phyloP scores from a whole-genome alignment of 2,329 filamentous ascomycete genomes.

The Nothophaeocryptopus gaeumannii region DNA sequence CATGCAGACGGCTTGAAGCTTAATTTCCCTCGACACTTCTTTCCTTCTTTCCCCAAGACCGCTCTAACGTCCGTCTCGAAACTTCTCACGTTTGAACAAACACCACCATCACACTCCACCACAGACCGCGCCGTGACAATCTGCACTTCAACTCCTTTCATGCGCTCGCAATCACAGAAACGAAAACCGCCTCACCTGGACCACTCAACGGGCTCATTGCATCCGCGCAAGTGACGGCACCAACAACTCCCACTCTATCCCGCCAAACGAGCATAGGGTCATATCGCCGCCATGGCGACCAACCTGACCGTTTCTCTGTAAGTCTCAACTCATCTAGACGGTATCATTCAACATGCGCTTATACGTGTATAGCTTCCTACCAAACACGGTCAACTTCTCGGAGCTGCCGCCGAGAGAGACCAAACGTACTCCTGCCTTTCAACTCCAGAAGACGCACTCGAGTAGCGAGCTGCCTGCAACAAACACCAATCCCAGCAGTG shows the following conservation, averaged over 20 bases:
- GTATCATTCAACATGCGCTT: neutral
- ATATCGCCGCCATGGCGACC: constrained; percentile 25
- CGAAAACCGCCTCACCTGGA: no score
- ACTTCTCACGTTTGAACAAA: constrained; percentile 2
- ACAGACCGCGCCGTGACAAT: neutral
- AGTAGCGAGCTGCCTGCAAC: constrained; percentile 30
- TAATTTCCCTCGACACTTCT: neutral
- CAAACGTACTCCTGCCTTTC: constrained; percentile 24
- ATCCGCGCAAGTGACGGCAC: neutral
- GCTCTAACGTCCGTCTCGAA: neutral
- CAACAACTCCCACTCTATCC: neutral
- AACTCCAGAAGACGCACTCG: constrained; percentile 45
- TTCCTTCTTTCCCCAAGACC: neutral
- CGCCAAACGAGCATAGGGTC: neutral
- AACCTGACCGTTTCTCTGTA: constrained; percentile 35
- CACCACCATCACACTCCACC: constrained; percentile 5
- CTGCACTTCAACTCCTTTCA: neutral
- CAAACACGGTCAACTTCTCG: constrained; percentile 83
- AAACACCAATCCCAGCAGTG: constrained; percentile 22
- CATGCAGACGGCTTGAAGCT: constrained; percentile 1
- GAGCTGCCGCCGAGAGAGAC: constrained; percentile 48
- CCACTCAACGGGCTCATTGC: neutral
- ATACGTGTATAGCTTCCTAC: constrained; percentile 66
- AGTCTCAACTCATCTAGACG: constrained; percentile 13
- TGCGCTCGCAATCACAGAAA: no score